Evolutionary conservation across 805 yeast species (phyloP).

Genomic region (Saturnispora serradocipensis): DNA sequence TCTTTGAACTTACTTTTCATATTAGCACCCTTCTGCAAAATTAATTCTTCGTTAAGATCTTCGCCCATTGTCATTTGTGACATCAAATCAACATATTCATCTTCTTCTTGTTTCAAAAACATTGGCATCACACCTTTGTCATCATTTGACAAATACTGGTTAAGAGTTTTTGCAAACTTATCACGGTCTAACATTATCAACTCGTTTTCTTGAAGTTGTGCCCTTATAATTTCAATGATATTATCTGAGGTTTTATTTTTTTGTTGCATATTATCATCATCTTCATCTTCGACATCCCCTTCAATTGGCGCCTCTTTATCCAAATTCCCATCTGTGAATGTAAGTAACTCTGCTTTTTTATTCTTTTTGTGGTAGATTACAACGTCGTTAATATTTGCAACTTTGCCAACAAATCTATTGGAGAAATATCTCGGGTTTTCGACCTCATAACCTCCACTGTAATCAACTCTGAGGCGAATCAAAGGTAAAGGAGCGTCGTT

Average conservation of each 20-base stretch:
- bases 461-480: conserved; percentile 76
- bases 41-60: conserved; percentile 13
- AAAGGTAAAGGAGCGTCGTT: conserved; percentile 65
- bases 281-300: neutral
- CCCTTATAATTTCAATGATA: conserved; percentile 47
- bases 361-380: conserved; percentile 52
- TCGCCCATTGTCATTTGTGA: conserved; percentile 33
- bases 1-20: conserved; percentile 23
- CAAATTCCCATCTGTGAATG: neutral
- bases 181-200: conserved; percentile 63
- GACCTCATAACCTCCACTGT: conserved; percentile 82
- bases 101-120: conserved; percentile 50
- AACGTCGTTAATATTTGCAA: conserved; percentile 87
- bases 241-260: conserved; percentile 17
- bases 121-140: conserved; percentile 17
- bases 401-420: conserved; percentile 78
- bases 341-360: conserved; percentile 14
- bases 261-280: conserved; percentile 15
- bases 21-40: conserved; percentile 12
- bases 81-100: conserved; percentile 41
- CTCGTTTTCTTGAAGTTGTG: conserved; percentile 51
- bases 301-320: conserved; percentile 1
- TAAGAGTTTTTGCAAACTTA: conserved; percentile 57
- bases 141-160: conserved; percentile 1
- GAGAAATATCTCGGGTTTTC: conserved; percentile 88